Evolutionary conservation across 2,329 filamentous ascomycete species (phyloP), one percentile per base, ranked within the genome.

Genomic region (Cordyceps pruinosa): DNA sequence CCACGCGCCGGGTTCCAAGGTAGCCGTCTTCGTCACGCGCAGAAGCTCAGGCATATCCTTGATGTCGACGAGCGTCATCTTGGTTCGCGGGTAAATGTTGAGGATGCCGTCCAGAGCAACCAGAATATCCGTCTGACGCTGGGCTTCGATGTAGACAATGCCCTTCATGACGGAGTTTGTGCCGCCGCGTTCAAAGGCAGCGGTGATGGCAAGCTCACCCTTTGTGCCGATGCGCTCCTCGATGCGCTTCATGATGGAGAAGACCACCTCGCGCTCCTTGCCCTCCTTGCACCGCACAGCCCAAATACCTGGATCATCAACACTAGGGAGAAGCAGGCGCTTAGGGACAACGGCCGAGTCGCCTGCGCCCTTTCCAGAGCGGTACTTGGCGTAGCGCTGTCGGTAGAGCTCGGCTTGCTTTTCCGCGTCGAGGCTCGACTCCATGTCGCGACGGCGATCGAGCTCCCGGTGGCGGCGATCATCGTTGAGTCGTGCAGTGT

Each of bases 41-140:
- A 99, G 79, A n/a, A 99, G 81, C 72, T 97, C 94, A 2, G 94
- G 93, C 86, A 97, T 96, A 72, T 99, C 94, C 71, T 96, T 96
- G 66, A 97, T 91, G 49, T 94, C 90, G 42, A 99, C 90, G 52
- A 97, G 77, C 45, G 92, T 83, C 75, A 94, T 87, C 72, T 91
- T 94, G 28, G 84, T 88, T 57, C 90, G 85, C 55, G 93, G 89
- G 70, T 97, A 99, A 37, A 96, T 88, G 67, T 96, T 91, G 60
- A 90, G 83, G 66, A 99, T 83, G 42, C 87, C 89, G 60, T 96
- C 89, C 42, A 96, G 77, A 8, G 90, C 89, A 53, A 86, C 80
- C 66, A 92, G 77, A 63, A 97, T 90, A 72, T 97, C 91, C 46
- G 89, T 89, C 69, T 94, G 88, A 61, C 89, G 84, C 64, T 88